phyloP scores from a whole-genome alignment of 2,329 filamentous ascomycete species.

The Aspergillus sp. region DNA sequence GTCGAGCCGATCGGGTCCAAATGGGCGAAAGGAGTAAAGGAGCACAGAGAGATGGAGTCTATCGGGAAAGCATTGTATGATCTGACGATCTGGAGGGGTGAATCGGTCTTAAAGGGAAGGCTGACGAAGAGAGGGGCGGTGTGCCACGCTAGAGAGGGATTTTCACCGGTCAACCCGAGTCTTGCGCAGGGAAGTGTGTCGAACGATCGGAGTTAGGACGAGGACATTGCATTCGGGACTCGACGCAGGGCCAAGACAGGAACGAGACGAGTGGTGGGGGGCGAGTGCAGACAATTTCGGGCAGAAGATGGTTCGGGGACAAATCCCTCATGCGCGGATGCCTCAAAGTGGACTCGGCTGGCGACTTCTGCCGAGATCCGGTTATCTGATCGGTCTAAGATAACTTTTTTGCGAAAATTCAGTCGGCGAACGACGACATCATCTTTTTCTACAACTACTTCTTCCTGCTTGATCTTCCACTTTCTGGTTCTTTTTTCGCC shows the following conservation, averaged over 20 bases:
- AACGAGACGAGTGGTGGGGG: conserved; percentile 14
- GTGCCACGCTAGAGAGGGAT: conserved; percentile 18
- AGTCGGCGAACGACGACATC: too few relatives aligned
- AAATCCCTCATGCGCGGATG: conserved; percentile 15
- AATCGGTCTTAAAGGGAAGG: conserved; percentile 3
- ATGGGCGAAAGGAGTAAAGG: conserved; percentile 2
- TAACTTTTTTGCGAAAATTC: conserved; percentile 25
- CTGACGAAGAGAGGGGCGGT: conserved; percentile 20
- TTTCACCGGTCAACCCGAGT: conserved; percentile 16
- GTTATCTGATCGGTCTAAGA: conserved; percentile 46
- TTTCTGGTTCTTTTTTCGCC: too few relatives aligned
- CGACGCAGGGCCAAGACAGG: conserved; percentile 15
- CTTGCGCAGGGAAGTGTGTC: conserved; percentile 14
- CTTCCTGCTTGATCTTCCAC: neutral
- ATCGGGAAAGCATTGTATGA: conserved; percentile 30
- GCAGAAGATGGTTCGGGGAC: conserved; percentile 13
- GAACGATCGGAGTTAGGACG: neutral
- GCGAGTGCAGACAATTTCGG: conserved; percentile 12
- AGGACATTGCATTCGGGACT: conserved; percentile 19
- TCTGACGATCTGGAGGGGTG: conserved; percentile 8
- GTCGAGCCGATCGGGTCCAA: conserved; percentile 6
- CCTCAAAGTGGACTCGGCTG: conserved; percentile 15
- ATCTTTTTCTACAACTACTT: too few relatives aligned
- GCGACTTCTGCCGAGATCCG: conserved; percentile 36
- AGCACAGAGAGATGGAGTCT: conserved; percentile 7